These are phyloP conservation scores for Salvia splendens DNA, from an alignment of 257 asterid genomes.

Conservation along the genomic window DNA sequence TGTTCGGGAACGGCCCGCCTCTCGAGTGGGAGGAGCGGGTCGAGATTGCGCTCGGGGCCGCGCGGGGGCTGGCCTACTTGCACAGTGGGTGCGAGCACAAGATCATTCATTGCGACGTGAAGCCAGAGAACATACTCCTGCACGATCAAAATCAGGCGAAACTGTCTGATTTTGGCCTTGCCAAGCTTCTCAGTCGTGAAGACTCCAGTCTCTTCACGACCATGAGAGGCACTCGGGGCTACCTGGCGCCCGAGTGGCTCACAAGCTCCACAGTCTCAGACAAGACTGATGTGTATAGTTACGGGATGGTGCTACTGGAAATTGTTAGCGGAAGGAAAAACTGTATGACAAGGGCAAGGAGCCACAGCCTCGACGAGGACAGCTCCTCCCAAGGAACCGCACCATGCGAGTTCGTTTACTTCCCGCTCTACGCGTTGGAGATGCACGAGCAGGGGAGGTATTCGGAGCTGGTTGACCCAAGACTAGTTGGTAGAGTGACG, in stretches of 20 bases:
- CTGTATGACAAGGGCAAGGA: conserved; percentile 40
- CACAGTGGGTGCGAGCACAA: conserved; percentile 71
- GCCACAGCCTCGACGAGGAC: conserved; percentile 39
- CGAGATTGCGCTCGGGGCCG: conserved; percentile 68
- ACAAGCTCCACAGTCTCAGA: conserved; percentile 73
- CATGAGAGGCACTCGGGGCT: conserved; percentile 85
- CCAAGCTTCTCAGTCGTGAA: conserved; percentile 62
- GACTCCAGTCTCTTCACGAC: conserved; percentile 68
- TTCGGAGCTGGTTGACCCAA: conserved; percentile 62
- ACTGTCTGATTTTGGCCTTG: conserved; percentile 78
- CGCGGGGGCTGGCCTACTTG: conserved; percentile 72
- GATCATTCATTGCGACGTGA: conserved; percentile 77
- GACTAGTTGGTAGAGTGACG: conserved; percentile 48
- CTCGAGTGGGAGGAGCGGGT: conserved; percentile 70
- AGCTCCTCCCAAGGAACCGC: conserved; percentile 24
- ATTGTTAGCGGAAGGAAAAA: conserved; percentile 74
- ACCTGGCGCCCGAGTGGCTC: conserved; percentile 86
- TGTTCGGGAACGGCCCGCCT: conserved; percentile 60
- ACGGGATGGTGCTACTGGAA: conserved; percentile 76
- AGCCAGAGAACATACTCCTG: conserved; percentile 78
- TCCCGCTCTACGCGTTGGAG: conserved; percentile 63
- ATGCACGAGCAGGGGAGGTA: conserved; percentile 70
- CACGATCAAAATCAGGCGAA: conserved; percentile 61
- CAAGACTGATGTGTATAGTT: conserved; percentile 76
- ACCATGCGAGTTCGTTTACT: conserved; percentile 40